phyloP scores from a whole-genome alignment of 129 eudicot genomes.

The Pseudognaphalium luteoalbum region DNA sequence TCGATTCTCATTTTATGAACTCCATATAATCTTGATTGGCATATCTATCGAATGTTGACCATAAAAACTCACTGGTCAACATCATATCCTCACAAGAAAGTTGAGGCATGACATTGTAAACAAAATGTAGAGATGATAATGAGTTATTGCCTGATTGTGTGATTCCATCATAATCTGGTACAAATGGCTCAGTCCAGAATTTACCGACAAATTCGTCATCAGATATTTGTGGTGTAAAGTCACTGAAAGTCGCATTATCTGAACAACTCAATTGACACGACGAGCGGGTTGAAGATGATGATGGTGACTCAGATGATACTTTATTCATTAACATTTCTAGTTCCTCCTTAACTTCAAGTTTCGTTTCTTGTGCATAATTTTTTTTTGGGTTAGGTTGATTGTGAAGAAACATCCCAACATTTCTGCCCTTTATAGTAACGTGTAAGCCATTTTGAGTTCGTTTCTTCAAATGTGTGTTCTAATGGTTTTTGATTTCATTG shows the following conservation, averaged over 20 bases:
- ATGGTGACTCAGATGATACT: conserved; percentile 15
- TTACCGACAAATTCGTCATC: not conserved
- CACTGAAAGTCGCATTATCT: conserved; percentile 12
- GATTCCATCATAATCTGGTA: not conserved
- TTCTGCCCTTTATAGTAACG: not conserved
- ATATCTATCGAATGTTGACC: conserved; percentile 22
- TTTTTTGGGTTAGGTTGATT: not conserved
- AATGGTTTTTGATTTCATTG: conserved; percentile 34
- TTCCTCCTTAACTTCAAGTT: not conserved
- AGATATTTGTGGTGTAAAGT: conserved; percentile 11
- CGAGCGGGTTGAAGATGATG: conserved; percentile 1
- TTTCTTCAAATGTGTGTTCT: conserved; percentile 35
- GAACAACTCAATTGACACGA: conserved; percentile 17
- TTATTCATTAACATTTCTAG: not conserved
- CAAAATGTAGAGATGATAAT: conserved; percentile 17
- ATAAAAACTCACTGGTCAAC: conserved; percentile 8
- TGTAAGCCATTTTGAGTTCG: not conserved
- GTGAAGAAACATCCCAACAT: not conserved
- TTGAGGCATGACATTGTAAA: conserved; percentile 9
- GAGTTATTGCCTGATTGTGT: conserved; percentile 5
- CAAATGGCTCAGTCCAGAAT: conserved; percentile 25
- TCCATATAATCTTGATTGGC: conserved; percentile 3
- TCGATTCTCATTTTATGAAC: not conserved
- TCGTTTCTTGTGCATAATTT: not conserved
- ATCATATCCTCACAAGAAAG: conserved; percentile 18